These are phyloP conservation scores for Iris macrosiphon DNA, from an alignment of 106 monocot genomes.

Conservation along the genomic window DNA sequence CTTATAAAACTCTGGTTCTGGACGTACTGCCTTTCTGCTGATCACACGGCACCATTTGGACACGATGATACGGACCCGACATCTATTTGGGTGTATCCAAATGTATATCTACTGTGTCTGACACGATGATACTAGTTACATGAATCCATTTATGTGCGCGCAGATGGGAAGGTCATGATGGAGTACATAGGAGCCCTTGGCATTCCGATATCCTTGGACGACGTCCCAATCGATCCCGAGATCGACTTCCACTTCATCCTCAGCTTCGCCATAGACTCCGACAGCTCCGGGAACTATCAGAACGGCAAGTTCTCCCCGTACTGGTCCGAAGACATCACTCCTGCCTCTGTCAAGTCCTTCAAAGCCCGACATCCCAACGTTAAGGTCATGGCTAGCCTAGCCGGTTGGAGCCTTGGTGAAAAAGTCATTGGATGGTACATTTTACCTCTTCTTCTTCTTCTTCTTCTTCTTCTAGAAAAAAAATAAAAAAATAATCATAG, in stretches of 20 bases:
- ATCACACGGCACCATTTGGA: too few species aligned
- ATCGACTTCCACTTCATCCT: slow-evolving; percentile 52
- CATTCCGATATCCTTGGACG: slow-evolving; percentile 12
- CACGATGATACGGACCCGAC: too few species aligned
- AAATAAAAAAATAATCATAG: too few species aligned
- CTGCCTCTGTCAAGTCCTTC: slow-evolving; percentile 13
- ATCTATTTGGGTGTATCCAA: too few species aligned
- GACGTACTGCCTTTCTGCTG: too few species aligned
- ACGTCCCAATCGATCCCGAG: slow-evolving; percentile 30
- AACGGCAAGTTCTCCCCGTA: slow-evolving; percentile 38
- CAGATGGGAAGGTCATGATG: slow-evolving; percentile 45
- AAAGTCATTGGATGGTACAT: slow-evolving; percentile 14
- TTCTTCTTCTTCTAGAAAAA: too few species aligned
- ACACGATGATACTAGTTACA: too few species aligned
- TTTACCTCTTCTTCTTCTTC: too few species aligned
- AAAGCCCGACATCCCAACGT: slow-evolving; percentile 33
- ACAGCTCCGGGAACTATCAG: slow-evolving; percentile 11
- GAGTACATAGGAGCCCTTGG: slow-evolving; percentile 44
- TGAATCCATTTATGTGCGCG: too few species aligned
- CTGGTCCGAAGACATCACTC: slow-evolving; percentile 33
- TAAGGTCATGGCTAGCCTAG: slow-evolving; percentile 32
- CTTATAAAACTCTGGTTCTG: too few species aligned
- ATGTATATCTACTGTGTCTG: too few species aligned
- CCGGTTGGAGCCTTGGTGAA: slow-evolving; percentile 31
- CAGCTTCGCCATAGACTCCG: slow-evolving; percentile 39